These are phyloP conservation scores for Musa acuminata DNA, from an alignment of 176 grass and related monocot genomes.

Conservation along the genomic window DNA sequence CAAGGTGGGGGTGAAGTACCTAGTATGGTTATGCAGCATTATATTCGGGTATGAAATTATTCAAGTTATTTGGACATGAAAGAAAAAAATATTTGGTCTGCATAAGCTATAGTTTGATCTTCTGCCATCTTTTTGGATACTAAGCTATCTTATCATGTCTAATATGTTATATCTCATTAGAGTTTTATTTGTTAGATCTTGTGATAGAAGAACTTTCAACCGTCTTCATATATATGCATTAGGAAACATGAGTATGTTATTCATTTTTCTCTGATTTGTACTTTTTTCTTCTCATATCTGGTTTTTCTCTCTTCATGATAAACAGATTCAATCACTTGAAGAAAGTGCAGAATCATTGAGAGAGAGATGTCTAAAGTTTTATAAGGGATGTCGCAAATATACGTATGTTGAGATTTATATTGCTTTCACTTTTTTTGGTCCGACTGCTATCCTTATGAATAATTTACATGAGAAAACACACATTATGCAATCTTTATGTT, in stretches of 20 bases:
- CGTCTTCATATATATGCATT: neutral
- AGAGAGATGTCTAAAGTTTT: slow-evolving; percentile 92
- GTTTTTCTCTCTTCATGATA: slow-evolving; percentile 11
- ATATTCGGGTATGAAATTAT: neutral
- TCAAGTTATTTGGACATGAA: neutral
- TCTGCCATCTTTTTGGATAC: neutral
- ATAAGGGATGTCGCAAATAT: slow-evolving; percentile 97
- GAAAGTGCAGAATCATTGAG: slow-evolving; percentile 72
- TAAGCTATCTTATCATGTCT: neutral
- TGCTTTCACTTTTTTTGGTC: neutral
- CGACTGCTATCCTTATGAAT: neutral
- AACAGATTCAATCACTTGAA: slow-evolving; percentile 90
- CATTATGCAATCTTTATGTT: neutral
- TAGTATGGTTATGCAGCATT: too few relatives aligned
- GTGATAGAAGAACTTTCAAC: neutral
- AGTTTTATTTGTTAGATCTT: neutral
- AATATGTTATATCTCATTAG: neutral
- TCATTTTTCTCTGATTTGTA: neutral
- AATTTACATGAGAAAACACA: neutral
- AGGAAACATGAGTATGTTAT: neutral
- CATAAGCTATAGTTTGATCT: neutral
- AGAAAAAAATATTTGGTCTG: neutral
- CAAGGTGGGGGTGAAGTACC: too few relatives aligned
- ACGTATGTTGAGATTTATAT: slow-evolving; percentile 50
- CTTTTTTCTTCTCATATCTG: slow-evolving; percentile 10